These are phyloP conservation scores for Echeveria elegans DNA, from an alignment of 164 flowering plant genomes.

Conservation along the genomic window DNA sequence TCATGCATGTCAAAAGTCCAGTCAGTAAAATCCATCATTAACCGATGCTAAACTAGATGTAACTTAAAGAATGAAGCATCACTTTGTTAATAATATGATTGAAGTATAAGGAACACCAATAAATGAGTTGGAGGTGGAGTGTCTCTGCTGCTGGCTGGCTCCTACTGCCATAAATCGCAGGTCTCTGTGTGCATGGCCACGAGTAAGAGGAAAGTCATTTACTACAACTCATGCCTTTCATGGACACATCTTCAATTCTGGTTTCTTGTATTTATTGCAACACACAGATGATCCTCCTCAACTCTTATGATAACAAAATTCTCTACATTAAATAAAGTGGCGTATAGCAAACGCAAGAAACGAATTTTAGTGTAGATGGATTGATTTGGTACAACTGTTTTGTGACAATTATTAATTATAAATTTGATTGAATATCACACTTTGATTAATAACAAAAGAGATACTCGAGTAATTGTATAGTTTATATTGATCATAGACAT, in stretches of 20 bases:
- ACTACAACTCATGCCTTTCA: neutral
- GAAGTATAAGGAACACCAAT: neutral
- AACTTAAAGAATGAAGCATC: too few relatives aligned
- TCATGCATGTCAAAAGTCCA: too few relatives aligned
- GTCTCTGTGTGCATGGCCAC: slow-evolving; percentile 3
- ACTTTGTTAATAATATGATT: too few relatives aligned
- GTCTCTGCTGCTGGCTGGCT: slow-evolving; percentile 2
- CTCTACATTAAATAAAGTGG: neutral
- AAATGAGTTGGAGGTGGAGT: neutral
- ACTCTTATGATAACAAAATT: neutral
- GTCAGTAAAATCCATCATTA: too few relatives aligned
- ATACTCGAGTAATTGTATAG: too few relatives aligned
- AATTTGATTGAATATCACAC: too few relatives aligned
- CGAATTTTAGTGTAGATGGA: neutral
- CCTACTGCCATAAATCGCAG: slow-evolving; percentile 1
- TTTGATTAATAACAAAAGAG: too few relatives aligned
- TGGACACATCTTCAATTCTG: neutral
- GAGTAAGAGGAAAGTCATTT: neutral
- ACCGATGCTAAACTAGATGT: too few relatives aligned
- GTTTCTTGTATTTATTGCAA: neutral
- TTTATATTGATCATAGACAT: too few relatives aligned
- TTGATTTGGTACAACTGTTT: neutral
- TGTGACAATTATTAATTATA: neutral
- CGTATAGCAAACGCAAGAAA: neutral
- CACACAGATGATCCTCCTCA: neutral